Base-by-base conservation (phyloP, 805 yeast species). In the Ogataea paraovalis region DNA sequence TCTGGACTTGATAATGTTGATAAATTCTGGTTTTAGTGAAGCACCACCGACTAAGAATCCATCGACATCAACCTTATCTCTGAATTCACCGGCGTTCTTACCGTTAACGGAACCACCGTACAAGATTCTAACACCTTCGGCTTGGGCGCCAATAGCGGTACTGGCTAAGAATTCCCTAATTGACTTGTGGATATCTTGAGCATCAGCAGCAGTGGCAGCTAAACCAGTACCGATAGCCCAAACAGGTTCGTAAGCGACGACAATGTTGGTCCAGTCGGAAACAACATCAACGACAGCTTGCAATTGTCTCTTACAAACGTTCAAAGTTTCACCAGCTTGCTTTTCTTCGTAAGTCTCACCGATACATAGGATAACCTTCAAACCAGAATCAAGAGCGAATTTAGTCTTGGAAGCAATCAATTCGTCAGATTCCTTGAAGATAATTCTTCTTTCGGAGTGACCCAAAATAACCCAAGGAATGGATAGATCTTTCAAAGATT, bases 11-110 rank as follows among this genome's bases (percentile, higher is more conserved):
- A 94, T 79, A 68, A 94, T 94, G 74, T 89, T 94, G 66, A 88
- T 82, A 67, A 94, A 94, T 78, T 94, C 99, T 58, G 99, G 96
- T 82, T 94, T 94, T 73, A 94, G 82, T 41, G 96, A 88, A 67
- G 99, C 99, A 77, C 99, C 99, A 67, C 99, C 99, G 62, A 94
- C 99, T 66, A 94, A 82, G 92, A 91, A 94, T 46, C 99, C 99
- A 68, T 94, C 99, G 56, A 94, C 95, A 67, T 94, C 97, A 22
- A 75, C 74, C 82, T 89, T 89, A 75, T 83, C 94, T 76, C 83
- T 88, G 83, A 94, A 91, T 57, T 92, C 82, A 50, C 76, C 70
- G 58, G 96, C 94, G 74, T 92, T 94, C 77, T 82, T 81, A 70
- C 96, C 98, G 73, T 88, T 92, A 65, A 92, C 99, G 54, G 96